Base-by-base conservation (phyloP, 148 eudicot species). In the Rhododendron ferrugineum region DNA sequence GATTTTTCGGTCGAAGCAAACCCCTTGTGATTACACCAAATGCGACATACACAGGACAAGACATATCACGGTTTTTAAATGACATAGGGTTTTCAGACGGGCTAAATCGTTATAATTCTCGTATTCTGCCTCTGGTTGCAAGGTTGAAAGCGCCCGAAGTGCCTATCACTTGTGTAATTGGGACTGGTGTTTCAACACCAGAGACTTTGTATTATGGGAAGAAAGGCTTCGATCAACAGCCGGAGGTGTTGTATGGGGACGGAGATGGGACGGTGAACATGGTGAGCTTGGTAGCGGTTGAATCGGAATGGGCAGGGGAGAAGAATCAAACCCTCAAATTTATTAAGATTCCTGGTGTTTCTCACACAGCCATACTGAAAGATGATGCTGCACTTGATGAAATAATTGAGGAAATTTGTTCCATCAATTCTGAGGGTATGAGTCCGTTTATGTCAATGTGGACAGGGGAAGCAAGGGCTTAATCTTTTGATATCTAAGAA, bases 191-290 rank as follows among this genome's bases (percentile, higher is more conserved):
- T 0, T 75, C 85, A 54, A 97, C 98, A 3, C 88, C 92, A 1
- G 96, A 95, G 86, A 91, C 92, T 2, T 85, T 95, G 93, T 88
- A 93, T 32, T 97, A 95, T 37, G 93, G 89, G 58, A 85, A 80
- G 0, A 58, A 72, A 13, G 99, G 98, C 18, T 97, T 92, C 37
- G 99, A 94, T 78, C 83, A 86, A 89, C 91, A 89, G 86, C 98
- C 98, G 11, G 88, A 92, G 81, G 75, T 95, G 26, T 84, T 85
- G 34, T 92, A 92, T 64, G 99, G 99, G 3, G 96, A 97, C 46
- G 99, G 99, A 2, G 99, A 97, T 86, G 99, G 99, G 52, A 97
- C 98, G 0, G 99, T 97, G 83, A 97, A 97, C 74, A 86, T 92
- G 92, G 85, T 87, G 56, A 97, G 99, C 89, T 92, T 97, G 86